Percentiles rank a stretch among this genome's conserved stretches.
Evolutionary conservation across 2,329 filamentous ascomycete genomes (phyloP).

Genomic region (Aspergillus terreus): DNA sequence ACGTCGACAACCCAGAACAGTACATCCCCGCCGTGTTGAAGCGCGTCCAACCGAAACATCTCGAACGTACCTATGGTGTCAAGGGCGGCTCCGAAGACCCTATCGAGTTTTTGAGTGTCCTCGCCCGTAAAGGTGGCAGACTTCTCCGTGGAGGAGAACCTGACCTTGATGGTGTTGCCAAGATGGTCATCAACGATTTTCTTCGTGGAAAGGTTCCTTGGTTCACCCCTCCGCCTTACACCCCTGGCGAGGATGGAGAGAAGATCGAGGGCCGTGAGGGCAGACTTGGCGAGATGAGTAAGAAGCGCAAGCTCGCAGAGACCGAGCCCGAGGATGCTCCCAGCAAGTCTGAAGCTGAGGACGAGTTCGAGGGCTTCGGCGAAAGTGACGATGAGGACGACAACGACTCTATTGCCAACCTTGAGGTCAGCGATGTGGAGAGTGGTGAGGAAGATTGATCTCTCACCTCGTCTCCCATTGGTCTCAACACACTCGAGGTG

Average conservation of each 20-base stretch:
- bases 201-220: conserved; percentile 92
- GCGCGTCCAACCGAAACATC: conserved; percentile 78
- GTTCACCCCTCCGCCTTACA: conserved; percentile 77
- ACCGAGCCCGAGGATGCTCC: conserved; percentile 23
- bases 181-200: conserved; percentile 96
- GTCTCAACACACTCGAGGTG: not conserved
- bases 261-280: conserved; percentile 70
- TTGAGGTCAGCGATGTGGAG: conserved; percentile 41
- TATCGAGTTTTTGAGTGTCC: conserved; percentile 77
- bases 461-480: not conserved
- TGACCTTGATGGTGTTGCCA: conserved; percentile 89
- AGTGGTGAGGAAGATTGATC: conserved; percentile 42
- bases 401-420: conserved; percentile 41
- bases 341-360: conserved; percentile 29
- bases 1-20: conserved; percentile 92
- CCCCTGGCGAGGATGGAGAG: conserved; percentile 47
- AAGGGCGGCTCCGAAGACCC: conserved; percentile 68
- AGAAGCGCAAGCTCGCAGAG: conserved; percentile 70
- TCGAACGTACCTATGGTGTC: conserved; percentile 90
- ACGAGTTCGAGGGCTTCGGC: conserved; percentile 35
- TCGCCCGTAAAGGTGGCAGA: conserved; percentile 82
- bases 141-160: conserved; percentile 90
- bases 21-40: conserved; percentile 82
- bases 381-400: conserved; percentile 40
- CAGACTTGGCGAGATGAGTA: conserved; percentile 76